Evolutionary conservation across 2,329 filamentous ascomycete species (phyloP), one percentile per base, ranked within the genome.

Genomic region (Exutisphaerella laricina): DNA sequence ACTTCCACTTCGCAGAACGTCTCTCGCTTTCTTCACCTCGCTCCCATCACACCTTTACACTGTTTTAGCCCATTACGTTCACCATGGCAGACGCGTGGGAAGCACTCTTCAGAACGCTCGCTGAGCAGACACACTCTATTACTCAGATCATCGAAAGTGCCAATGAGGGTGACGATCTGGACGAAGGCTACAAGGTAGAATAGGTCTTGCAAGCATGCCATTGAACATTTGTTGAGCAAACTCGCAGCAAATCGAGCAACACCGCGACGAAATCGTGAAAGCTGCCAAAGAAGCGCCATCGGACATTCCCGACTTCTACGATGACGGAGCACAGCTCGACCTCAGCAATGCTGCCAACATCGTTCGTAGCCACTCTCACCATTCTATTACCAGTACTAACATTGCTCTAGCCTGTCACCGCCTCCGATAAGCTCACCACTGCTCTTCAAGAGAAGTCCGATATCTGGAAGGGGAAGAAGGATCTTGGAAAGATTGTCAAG

Each of bases 61-160:
- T 9, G 8, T 12, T 33, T 20, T n/a, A 22, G n/a, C 13, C 12
- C 16, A 21, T 12, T 10, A 22, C n/a, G 32, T 25, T 22, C 31
- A 50, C 26, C 12, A 52, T 52, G 49, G 50, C 48, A 31, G 50
- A 53, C 12, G 43, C 50, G 31, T 53, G 50, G 49, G 53, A 49
- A 49, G 41, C 39, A 23, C 34, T 52, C 17, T 53, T 51, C 39
- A 56, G 51, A 30, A 41, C 31, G n/a, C 35, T 54, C 12, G 53
- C 46, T 31, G 49, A 50, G 40, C 37, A 49, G 28, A 56, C 53
- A 1, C 41, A 54, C 21, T 33, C 50, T 18, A 51, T 56, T 22
- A 43, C 45, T 6, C 42, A 54, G 30, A 41, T 48, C 21, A 49
- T 53, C 21, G 39, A 48, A 12, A 48, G 48, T 18, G 43, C 45